Percentiles rank a stretch among this genome's conserved stretches.
These are phyloP conservation scores for Tulasnella calospora DNA, from an alignment of 768 basidiomycete genomes.

Conservation along the genomic window DNA sequence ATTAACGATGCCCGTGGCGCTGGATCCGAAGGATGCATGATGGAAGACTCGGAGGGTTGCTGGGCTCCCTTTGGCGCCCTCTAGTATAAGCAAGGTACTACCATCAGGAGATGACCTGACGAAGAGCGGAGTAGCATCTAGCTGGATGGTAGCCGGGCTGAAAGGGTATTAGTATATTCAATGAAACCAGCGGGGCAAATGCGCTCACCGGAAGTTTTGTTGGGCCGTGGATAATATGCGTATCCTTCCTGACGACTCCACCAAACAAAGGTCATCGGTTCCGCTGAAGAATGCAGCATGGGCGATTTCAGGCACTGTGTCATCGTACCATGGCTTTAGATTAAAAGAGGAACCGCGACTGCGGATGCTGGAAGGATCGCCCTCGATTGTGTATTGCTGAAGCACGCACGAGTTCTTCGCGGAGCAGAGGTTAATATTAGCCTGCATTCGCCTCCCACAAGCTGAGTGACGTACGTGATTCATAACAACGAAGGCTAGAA, in stretches of 20 bases:
- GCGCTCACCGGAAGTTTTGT: too few relatives aligned
- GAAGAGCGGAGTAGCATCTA: neutral
- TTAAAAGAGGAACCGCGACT: neutral
- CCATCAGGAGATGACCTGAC: constrained; percentile 48
- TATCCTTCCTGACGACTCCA: constrained; percentile 44
- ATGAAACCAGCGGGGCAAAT: neutral
- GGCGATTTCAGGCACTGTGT: constrained; percentile 32
- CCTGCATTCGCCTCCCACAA: too few relatives aligned
- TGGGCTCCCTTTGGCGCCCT: constrained; percentile 23
- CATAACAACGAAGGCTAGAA: too few relatives aligned
- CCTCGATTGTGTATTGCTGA: neutral
- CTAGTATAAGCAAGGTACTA: constrained; percentile 45
- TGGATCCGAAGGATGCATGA: constrained; percentile 51
- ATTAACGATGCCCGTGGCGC: constrained; percentile 42
- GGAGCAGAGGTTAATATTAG: neutral
- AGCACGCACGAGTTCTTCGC: neutral
- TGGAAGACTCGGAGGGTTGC: constrained; percentile 44
- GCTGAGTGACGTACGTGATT: too few relatives aligned
- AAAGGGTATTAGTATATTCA: neutral
- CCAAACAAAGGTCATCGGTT: constrained; percentile 49
- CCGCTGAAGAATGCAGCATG: constrained; percentile 47
- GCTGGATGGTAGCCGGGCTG: constrained; percentile 1
- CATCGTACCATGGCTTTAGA: constrained; percentile 1
- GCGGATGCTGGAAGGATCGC: neutral
- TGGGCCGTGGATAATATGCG: constrained; percentile 38